phyloP scores from a whole-genome alignment of 2,329 filamentous ascomycete species.

The Talaromyces sp. region DNA sequence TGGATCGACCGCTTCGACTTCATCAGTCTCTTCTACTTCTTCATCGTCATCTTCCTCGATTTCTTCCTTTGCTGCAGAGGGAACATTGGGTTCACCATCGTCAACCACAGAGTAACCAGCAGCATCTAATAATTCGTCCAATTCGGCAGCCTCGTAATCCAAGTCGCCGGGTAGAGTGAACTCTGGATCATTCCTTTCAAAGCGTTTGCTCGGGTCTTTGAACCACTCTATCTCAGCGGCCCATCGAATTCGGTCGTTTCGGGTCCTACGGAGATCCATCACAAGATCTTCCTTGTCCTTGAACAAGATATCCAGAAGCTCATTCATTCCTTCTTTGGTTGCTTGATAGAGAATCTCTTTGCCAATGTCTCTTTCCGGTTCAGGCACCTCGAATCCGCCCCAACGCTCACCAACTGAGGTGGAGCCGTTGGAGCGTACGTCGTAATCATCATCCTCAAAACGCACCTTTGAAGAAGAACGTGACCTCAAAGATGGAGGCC shows the following conservation, averaged over 20 bases:
- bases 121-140: slow-evolving; percentile 41
- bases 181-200: slow-evolving; percentile 14
- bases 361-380: slow-evolving; percentile 74
- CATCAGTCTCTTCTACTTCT: slow-evolving; percentile 10
- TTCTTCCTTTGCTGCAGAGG: slow-evolving; percentile 15
- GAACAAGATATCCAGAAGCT: slow-evolving; percentile 83
- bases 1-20: slow-evolving; percentile 28
- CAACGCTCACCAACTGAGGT: slow-evolving; percentile 65
- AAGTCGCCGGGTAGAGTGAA: slow-evolving; percentile 12
- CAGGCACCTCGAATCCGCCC: slow-evolving; percentile 72
- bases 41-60: slow-evolving; percentile 21
- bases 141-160: slow-evolving; percentile 22
- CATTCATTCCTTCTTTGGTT: slow-evolving; percentile 87
- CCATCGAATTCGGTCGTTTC: slow-evolving; percentile 55
- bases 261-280: slow-evolving; percentile 61
- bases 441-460: slow-evolving; percentile 68
- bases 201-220: slow-evolving; percentile 27
- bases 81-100: slow-evolving; percentile 14
- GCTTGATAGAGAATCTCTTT: slow-evolving; percentile 88
- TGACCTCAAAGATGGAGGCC: slow-evolving; percentile 51
- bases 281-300: slow-evolving; percentile 72
- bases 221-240: slow-evolving; percentile 38
- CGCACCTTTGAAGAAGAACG: slow-evolving; percentile 74
- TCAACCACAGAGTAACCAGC: slow-evolving; percentile 36
- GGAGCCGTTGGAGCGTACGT: slow-evolving; percentile 65